Conservation (phyloP, 768 basidiomycete species). For the Pleurotus eryngii region DNA sequence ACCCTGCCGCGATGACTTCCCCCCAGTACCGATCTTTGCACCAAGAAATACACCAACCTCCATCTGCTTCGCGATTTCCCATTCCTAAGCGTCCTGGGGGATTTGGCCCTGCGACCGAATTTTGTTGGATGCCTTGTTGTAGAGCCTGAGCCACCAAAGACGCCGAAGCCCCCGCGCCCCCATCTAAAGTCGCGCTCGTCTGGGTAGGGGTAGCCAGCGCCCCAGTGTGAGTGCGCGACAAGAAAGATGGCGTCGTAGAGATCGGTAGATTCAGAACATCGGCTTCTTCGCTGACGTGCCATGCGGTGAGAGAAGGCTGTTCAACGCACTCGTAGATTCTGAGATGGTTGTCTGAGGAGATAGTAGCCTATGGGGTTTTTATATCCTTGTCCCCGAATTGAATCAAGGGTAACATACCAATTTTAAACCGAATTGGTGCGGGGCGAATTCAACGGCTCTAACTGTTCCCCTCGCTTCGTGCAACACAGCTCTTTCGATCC, state of each 20-base stretch:
- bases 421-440: conserved; percentile 84
- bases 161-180: conserved; percentile 37
- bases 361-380: conserved; percentile 60
- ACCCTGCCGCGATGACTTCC: conserved; percentile 76
- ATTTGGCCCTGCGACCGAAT: conserved; percentile 6
- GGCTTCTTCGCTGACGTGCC: conserved; percentile 76
- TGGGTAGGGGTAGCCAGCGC: conserved; percentile 74
- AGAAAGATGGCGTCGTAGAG: conserved; percentile 36
- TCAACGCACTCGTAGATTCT: conserved; percentile 91
- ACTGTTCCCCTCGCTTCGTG: conserved; percentile 86
- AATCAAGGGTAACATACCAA: conserved; percentile 46
- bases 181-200: conserved; percentile 50
- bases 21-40: conserved; percentile 98
- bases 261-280: conserved; percentile 60
- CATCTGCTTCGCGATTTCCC: conserved; percentile 13
- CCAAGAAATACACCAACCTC: conserved; percentile 74
- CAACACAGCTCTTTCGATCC: conserved; percentile 73
- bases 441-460: conserved; percentile 82
- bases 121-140: conserved; percentile 46
- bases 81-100: conserved; percentile 9
- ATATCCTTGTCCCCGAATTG: background rate
- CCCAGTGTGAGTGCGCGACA: conserved; percentile 49
- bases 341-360: conserved; percentile 84
- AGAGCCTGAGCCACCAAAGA: conserved; percentile 64
- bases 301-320: conserved; percentile 65